Conservation (phyloP, 2,329 filamentous ascomycete genomes). For the Pleoardoris graminearum region DNA sequence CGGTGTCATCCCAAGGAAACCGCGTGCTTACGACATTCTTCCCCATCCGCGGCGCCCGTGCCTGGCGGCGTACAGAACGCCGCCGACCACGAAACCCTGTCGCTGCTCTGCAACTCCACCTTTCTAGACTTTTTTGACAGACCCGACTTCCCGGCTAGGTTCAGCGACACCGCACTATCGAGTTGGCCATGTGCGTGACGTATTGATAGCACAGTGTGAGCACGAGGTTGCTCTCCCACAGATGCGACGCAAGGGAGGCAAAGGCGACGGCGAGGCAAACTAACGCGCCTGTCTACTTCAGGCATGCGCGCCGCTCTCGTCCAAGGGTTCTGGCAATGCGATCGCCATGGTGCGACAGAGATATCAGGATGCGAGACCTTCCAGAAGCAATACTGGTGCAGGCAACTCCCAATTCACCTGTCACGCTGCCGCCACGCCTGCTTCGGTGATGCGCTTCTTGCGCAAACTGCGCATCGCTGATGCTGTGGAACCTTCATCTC, state of each 20-base stretch:
- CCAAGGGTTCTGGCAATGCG: background rate
- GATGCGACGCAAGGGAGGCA: constrained; percentile 4
- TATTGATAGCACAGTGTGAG: constrained; percentile 1
- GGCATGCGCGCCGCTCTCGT: background rate
- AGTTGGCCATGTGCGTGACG: background rate
- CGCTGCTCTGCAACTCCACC: background rate
- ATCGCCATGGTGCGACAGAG: background rate
- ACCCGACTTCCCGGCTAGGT: background rate
- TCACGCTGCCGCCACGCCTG: no score
- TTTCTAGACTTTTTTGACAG: background rate
- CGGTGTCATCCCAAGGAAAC: background rate
- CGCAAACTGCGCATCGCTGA: no score
- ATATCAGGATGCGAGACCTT: no score
- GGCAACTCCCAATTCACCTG: no score
- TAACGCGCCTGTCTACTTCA: background rate
- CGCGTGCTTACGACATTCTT: constrained; percentile 6
- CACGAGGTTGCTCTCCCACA: background rate
- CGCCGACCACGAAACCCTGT: background rate
- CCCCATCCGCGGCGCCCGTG: constrained; percentile 1
- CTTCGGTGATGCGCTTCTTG: no score
- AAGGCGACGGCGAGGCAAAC: background rate
- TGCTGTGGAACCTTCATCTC: no score
- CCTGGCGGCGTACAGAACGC: background rate
- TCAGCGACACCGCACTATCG: background rate
- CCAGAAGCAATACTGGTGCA: no score